Base-by-base conservation (phyloP, 2,329 filamentous ascomycete species). In the Fusarium devonianum region DNA sequence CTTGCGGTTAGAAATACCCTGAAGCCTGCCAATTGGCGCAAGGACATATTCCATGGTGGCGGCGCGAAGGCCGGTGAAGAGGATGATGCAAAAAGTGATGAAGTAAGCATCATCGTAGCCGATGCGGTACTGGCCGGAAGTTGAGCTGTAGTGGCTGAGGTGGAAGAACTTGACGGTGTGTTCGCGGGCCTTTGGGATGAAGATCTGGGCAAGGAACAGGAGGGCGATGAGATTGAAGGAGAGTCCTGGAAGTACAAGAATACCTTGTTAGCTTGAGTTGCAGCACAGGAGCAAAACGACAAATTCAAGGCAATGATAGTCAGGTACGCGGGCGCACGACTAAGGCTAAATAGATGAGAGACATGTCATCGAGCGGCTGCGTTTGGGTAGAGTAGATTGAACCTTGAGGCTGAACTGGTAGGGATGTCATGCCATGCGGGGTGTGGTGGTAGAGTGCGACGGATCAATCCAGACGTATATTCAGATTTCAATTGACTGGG, bases 91-190 rank as follows among this genome's bases (percentile, higher is more conserved):
- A 19, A 92, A 90, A 9, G 82, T 71, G 46, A 97, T 86, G 67
- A 95, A 85, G 71, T 88, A 90, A 56, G 84, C 76, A 73, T 99
- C 94, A 67, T 95, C 87, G 69, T 79, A 81, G 53, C 94, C 93
- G 60, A 88, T 82, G 35, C 83, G 83, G 72, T 96, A 97, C 53
- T 82, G 74, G 33, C 84, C 86, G 1, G 85, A 84, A 7, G 76
- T 68, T 0, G 84, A 74, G 68, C 93, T 89, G 72, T 87, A 86
- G 76, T 97, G 94, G 49, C 90, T 92, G 49, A 97, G 82, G 47
- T 85, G 82, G 75, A 96, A 92, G 78, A 96, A 96, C 63, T 92
- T 94, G 66, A 82, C 80, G n/a, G 92, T 96, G 66, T 89, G 85
- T 42, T 82, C 77, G 58, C 90, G 85, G 37, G 92, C 85, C 65